A percentile compares a stretch with the other conserved stretches of the same genome.
These are phyloP conservation scores for Hansenula lynferdii DNA, from an alignment of 1,139 yeast genomes.

Conservation along the genomic window DNA sequence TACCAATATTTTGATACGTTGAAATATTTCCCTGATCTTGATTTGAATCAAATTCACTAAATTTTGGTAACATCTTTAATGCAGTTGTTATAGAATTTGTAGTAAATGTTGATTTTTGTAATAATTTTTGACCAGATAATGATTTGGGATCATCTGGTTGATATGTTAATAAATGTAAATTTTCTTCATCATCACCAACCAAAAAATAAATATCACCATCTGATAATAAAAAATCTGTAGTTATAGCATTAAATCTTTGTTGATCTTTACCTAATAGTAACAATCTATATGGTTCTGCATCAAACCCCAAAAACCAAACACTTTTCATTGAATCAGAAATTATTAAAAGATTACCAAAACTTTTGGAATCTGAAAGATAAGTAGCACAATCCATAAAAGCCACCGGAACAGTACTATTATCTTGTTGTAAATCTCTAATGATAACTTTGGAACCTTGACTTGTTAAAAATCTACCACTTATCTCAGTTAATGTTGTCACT, in stretches of 20 bases:
- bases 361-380: slow-evolving; percentile 73
- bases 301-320: slow-evolving; percentile 82
- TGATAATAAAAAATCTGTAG: slow-evolving; percentile 67
- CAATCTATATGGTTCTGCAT: slow-evolving; percentile 92
- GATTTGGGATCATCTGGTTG: slow-evolving; percentile 92
- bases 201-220: slow-evolving; percentile 65
- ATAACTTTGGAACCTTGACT: slow-evolving; percentile 87
- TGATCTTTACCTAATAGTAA: slow-evolving; percentile 73
- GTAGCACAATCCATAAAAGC: slow-evolving; percentile 88
- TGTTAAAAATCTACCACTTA: slow-evolving; percentile 79
- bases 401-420: slow-evolving; percentile 79
- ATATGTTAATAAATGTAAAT: slow-evolving; percentile 75
- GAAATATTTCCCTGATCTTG: slow-evolving; percentile 12
- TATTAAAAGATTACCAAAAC: slow-evolving; percentile 73
- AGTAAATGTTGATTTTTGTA: slow-evolving; percentile 69
- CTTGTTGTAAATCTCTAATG: slow-evolving; percentile 79
- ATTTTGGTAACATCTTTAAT: slow-evolving; percentile 49
- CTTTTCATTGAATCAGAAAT: slow-evolving; percentile 82
- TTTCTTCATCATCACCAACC: slow-evolving; percentile 65
- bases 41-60: slow-evolving; percentile 23
- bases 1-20: slow-evolving; percentile 58
- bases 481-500: slow-evolving; percentile 70
- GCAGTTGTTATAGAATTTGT: slow-evolving; percentile 59
- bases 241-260: slow-evolving; percentile 50
- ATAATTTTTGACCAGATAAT: slow-evolving; percentile 69